phyloP scores from a whole-genome alignment of 2,329 filamentous ascomycete genomes.

The Volutella citrinella region DNA sequence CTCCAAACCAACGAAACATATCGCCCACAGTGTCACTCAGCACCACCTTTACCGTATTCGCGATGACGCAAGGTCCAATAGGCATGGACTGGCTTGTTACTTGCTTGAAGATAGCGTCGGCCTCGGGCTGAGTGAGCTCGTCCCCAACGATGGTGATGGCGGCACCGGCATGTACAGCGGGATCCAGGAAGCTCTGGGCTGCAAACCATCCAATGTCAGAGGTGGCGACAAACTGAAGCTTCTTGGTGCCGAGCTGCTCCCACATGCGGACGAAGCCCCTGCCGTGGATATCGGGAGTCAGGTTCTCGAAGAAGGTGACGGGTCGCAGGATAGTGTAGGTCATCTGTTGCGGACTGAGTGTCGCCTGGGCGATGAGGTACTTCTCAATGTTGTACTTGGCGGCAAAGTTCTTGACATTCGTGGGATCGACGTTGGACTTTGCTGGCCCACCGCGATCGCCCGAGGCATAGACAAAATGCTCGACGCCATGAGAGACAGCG shows the following conservation, averaged over 20 bases:
- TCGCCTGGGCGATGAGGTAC: slow-evolving; percentile 43
- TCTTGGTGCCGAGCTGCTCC: slow-evolving; percentile 14
- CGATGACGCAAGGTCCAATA: slow-evolving; percentile 10
- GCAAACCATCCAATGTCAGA: slow-evolving; percentile 41
- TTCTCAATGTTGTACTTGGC: slow-evolving; percentile 56
- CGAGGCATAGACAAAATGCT: slow-evolving; percentile 57
- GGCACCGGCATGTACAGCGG: slow-evolving; percentile 20
- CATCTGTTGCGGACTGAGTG: slow-evolving; percentile 39
- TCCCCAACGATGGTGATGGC: slow-evolving; percentile 15
- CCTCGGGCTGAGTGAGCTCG: slow-evolving; percentile 14
- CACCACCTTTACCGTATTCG: slow-evolving; percentile 11
- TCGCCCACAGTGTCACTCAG: slow-evolving; percentile 10
- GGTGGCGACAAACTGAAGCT: slow-evolving; percentile 35
- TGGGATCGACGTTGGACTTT: slow-evolving; percentile 45
- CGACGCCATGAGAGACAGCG: slow-evolving; percentile 46
- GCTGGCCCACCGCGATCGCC: slow-evolving; percentile 54
- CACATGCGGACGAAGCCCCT: slow-evolving; percentile 28
- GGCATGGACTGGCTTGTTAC: slow-evolving; percentile 5
- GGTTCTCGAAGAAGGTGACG: slow-evolving; percentile 55
- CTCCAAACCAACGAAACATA: slow-evolving; percentile 16
- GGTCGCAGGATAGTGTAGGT: slow-evolving; percentile 57
- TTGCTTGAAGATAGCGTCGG: slow-evolving; percentile 9
- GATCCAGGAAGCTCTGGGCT: slow-evolving; percentile 33
- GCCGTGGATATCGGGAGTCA: slow-evolving; percentile 27
- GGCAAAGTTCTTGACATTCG: slow-evolving; percentile 54